These are phyloP conservation scores for Warburgia ugandensis DNA, from an alignment of 164 flowering plant genomes.

Conservation along the genomic window DNA sequence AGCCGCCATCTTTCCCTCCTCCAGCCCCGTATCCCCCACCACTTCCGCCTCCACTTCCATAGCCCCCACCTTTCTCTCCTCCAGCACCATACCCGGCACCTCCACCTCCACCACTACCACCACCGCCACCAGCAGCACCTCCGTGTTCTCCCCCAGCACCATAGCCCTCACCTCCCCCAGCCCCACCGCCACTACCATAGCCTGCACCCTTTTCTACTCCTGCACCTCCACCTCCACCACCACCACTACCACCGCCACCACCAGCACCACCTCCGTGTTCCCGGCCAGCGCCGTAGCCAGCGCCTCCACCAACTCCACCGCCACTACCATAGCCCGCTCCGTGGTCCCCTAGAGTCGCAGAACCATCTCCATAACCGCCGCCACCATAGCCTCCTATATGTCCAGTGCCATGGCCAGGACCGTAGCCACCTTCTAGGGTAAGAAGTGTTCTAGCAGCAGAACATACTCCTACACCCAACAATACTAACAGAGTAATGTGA, in stretches of 20 bases:
- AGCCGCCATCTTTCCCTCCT: neutral
- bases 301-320: constrained; percentile 11
- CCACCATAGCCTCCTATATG: constrained; percentile 4
- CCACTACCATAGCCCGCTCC: constrained; percentile 7
- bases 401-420: constrained; percentile 9
- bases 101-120: neutral
- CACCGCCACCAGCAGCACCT: neutral
- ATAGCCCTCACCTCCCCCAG: constrained; percentile 1
- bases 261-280: neutral
- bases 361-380: constrained; percentile 5
- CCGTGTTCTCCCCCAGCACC: constrained; percentile 4
- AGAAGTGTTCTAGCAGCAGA: constrained; percentile 27
- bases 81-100: constrained; percentile 4
- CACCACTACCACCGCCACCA: constrained; percentile 4
- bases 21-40: neutral
- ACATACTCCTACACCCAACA: constrained; percentile 19
- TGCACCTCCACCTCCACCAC: constrained; percentile 2
- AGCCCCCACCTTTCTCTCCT: neutral
- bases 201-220: no score
- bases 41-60: neutral
- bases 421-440: constrained; percentile 11
- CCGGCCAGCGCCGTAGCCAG: neutral
- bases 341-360: neutral
- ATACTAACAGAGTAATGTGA: constrained; percentile 14
- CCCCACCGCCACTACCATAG: constrained; percentile 2